Conservation (phyloP, 2,329 filamentous ascomycete genomes). For the Talaromyces sp. region DNA sequence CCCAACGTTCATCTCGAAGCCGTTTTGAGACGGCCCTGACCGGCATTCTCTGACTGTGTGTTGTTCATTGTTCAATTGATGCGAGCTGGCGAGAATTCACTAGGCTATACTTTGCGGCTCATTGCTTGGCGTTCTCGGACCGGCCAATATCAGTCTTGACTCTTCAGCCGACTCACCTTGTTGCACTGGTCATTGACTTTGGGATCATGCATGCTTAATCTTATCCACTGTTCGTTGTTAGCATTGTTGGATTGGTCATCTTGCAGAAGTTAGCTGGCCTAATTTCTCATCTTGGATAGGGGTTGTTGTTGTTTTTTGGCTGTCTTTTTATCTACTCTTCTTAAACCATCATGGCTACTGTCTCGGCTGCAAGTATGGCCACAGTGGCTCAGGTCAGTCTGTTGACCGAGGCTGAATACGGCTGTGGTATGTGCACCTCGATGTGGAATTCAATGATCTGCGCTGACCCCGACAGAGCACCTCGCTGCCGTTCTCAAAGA, state of each 20-base stretch:
- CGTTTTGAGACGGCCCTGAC: not conserved
- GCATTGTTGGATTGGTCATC: not conserved
- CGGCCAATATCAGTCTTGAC: not conserved
- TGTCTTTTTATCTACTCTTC: not conserved
- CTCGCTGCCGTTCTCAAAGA: conserved; percentile 30
- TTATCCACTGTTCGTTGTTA: not conserved
- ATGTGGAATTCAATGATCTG: not conserved
- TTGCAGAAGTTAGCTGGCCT: not conserved
- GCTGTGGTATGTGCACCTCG: conserved; percentile 31
- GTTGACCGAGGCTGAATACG: conserved; percentile 35
- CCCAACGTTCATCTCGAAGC: not conserved
- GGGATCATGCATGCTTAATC: not conserved
- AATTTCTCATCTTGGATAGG: not conserved
- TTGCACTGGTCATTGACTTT: not conserved
- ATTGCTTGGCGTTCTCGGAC: not conserved
- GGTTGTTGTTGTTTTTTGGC: not conserved
- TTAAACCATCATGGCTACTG: conserved; percentile 2
- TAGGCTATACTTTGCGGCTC: not conserved
- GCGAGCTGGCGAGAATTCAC: not conserved
- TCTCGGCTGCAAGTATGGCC: conserved; percentile 18
- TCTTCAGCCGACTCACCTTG: not conserved
- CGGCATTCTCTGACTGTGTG: not conserved
- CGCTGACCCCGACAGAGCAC: conserved; percentile 31
- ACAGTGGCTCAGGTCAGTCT: conserved; percentile 28
- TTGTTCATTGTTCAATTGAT: not conserved